phyloP scores from a whole-genome alignment of 345 rosid genomes.

The Lagerstroemia speciosa region DNA sequence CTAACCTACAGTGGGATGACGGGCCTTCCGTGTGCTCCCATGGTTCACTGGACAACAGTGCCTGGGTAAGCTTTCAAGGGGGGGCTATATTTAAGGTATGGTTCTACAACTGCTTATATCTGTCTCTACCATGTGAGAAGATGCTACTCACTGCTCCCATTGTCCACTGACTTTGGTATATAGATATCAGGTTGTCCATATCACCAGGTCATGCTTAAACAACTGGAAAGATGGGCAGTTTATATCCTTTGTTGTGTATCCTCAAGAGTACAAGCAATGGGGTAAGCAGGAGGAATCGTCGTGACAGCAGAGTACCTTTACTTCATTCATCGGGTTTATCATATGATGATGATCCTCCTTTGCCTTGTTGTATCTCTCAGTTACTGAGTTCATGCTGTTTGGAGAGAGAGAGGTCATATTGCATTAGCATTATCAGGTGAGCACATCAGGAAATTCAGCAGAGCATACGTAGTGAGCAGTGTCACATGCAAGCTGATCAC shows the following conservation, averaged over 20 bases:
- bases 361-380: conserved; percentile 16
- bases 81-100: neutral
- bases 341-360: conserved; percentile 17
- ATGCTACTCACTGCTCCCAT: neutral
- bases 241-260: no score
- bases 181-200: neutral
- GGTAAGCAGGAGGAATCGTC: neutral
- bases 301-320: conserved; percentile 4
- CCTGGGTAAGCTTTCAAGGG: neutral
- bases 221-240: no score
- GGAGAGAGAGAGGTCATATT: neutral
- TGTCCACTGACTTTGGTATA: neutral
- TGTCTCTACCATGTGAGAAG: neutral
- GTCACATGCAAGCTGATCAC: neutral
- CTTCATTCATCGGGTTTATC: conserved; percentile 13
- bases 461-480: neutral
- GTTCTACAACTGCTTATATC: no score
- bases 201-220: neutral
- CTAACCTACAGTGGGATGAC: no score
- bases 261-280: neutral
- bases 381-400: conserved; percentile 19
- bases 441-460: neutral
- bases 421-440: neutral
- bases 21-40: no score
- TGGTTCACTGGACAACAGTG: neutral